These are phyloP conservation scores for Zymoseptoria brevis DNA, from an alignment of 2,329 filamentous ascomycete genomes.

Conservation along the genomic window DNA sequence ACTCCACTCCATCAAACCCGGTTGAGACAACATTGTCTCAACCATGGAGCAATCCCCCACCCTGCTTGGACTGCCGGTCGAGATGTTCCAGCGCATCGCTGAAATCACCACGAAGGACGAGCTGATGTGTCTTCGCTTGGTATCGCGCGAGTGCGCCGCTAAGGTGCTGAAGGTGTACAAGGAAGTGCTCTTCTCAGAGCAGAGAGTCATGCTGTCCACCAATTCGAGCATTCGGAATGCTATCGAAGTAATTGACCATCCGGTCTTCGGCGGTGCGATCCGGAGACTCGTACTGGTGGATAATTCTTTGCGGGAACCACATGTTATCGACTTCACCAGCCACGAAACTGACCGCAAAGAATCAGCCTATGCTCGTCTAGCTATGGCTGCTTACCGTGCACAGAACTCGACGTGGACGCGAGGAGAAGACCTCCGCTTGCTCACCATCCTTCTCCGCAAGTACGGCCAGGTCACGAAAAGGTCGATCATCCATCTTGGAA, in stretches of 20 bases:
- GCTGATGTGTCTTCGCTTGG: background rate
- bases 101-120: background rate
- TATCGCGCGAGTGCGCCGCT: background rate
- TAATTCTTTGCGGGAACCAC: background rate
- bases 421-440: background rate
- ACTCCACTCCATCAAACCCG: background rate
- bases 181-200: background rate
- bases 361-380: too few species aligned
- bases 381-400: too few species aligned
- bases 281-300: background rate
- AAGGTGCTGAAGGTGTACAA: background rate
- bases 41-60: background rate
- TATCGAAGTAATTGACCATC: background rate
- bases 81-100: conserved; percentile 1
- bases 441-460: background rate
- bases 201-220: background rate
- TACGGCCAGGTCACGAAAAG: background rate
- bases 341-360: too few species aligned
- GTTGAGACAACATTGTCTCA: background rate
- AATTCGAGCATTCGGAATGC: background rate
- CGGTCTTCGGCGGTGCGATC: background rate
- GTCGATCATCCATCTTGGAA: background rate
- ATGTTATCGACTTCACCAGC: background rate
- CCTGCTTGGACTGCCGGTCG: background rate
- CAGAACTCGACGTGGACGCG: background rate